Base-by-base conservation (phyloP, 164 flowering plant genomes). In the Nymphaea thermarum region DNA sequence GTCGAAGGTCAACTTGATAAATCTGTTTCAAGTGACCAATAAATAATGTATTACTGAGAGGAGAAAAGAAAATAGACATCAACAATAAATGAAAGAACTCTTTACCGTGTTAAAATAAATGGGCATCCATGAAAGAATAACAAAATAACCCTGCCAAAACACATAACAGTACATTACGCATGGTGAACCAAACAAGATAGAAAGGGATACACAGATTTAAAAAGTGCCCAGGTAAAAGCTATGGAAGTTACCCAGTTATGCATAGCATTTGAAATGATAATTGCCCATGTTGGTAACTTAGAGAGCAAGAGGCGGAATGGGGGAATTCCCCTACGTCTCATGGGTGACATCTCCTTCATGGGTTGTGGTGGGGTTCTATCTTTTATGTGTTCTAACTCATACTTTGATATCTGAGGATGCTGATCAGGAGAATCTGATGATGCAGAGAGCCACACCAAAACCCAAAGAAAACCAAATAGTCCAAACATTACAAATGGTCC, bases 401-500 rank as follows among this genome's bases (percentile, higher is more conserved):
- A 82, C 60, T 76, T 80, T 65, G 97, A 89, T 71, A 94, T 94
- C 80, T 90, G 99, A 71, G 82, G 79, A 78, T 83, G 83, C 66
- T 70, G 76, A 6, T 86, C 87, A 68, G 97, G 97, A 65, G 85
- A 74, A 69, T 93, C 82, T 60, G 93, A 85, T 65, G 80, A 84
- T 67, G 96, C 96, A 79, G 97, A 87, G 59, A 91, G 15, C 99
- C 99, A 91, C 7, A 90, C 96, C 79, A 94, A 72, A 76, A 91
- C 92, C 99, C 99, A 94, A 41, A 94, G 90, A 72, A 94, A 85
- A 60, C 99, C 99, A 66, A 82, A 87, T 17, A 94, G 74, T 60
- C 97, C 97, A 82, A 94, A 94, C 70, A 91, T 94, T n/a, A 90
- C 88, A 80, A 94, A 91, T 51, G 99, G 99, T 61, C 97, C 97